Evolutionary conservation across 495 filamentous ascomycete species (phyloP).

Genomic region (Cryomyces antarcticus): DNA sequence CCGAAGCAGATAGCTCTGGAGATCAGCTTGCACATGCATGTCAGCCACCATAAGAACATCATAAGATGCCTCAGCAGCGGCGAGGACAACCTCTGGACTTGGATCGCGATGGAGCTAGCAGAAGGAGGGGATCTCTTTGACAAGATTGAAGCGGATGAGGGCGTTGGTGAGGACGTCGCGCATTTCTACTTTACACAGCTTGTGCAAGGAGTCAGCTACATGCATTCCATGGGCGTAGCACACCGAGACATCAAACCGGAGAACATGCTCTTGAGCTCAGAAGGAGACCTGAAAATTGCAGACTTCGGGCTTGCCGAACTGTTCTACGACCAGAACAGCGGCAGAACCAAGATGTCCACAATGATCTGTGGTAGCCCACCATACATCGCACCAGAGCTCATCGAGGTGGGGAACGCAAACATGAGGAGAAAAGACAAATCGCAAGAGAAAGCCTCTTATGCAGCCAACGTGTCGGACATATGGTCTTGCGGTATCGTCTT

Average conservation of each 20-base stretch:
- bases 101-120: slow-evolving; percentile 96
- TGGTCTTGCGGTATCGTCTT: slow-evolving; percentile 96
- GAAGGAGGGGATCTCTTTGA: slow-evolving; percentile 95
- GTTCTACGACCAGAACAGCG: slow-evolving; percentile 54
- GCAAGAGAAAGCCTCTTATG: slow-evolving; percentile 45
- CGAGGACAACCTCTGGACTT: slow-evolving; percentile 78
- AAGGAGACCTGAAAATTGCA: slow-evolving; percentile 82
- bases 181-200: slow-evolving; percentile 93
- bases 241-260: slow-evolving; percentile 26
- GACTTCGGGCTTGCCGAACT: slow-evolving; percentile 94
- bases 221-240: slow-evolving; percentile 48
- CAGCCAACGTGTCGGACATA: slow-evolving; percentile 70
- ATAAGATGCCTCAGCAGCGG: slow-evolving; percentile 78
- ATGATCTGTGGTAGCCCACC: slow-evolving; percentile 93
- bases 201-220: slow-evolving; percentile 73
- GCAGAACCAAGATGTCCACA: slow-evolving; percentile 51
- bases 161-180: slow-evolving; percentile 77
- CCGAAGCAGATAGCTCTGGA: slow-evolving; percentile 78
- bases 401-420: slow-evolving; percentile 11
- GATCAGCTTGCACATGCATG: slow-evolving; percentile 66
- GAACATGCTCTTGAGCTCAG: slow-evolving; percentile 33
- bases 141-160: slow-evolving; percentile 95
- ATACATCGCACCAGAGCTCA: slow-evolving; percentile 88
- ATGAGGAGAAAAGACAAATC: slow-evolving; percentile 21
- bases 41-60: slow-evolving; percentile 78